Evolutionary conservation across 2,329 filamentous ascomycete genomes (phyloP).

Genomic region (Sporothrix pallida): DNA sequence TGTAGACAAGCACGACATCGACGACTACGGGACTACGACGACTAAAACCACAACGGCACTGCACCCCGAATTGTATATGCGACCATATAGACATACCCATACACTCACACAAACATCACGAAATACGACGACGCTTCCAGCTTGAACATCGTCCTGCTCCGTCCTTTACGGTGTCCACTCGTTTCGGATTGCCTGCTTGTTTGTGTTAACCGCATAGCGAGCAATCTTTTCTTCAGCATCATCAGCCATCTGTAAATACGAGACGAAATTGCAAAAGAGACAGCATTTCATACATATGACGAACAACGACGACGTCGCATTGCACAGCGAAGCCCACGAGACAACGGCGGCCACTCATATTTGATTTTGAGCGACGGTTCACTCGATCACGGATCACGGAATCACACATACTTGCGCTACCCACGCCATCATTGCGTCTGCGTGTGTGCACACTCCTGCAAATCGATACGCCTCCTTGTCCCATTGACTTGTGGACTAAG

Average conservation of each 20-base stretch:
- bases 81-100: background rate
- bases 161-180: slow-evolving; percentile 33
- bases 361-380: slow-evolving; percentile 6
- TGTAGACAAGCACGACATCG: slow-evolving; percentile 16
- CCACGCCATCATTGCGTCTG: slow-evolving; percentile 25
- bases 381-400: slow-evolving; percentile 27
- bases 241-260: background rate
- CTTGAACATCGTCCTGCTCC: background rate
- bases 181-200: slow-evolving; percentile 7
- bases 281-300: background rate
- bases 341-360: background rate
- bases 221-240: background rate
- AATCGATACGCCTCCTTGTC: background rate
- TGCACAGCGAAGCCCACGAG: background rate
- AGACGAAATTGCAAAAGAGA: background rate
- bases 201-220: slow-evolving; percentile 10
- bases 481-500: slow-evolving; percentile 19
- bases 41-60: background rate
- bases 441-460: background rate
- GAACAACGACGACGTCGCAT: background rate
- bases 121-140: background rate
- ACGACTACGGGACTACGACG: slow-evolving; percentile 5
- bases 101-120: no score
- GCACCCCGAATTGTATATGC: background rate
- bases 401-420: slow-evolving; percentile 27